A percentile compares a stretch with the other conserved stretches of the same genome.
These are phyloP conservation scores for Diplogelasinospora grovesii DNA, from an alignment of 495 filamentous ascomycete species.

Conservation along the genomic window DNA sequence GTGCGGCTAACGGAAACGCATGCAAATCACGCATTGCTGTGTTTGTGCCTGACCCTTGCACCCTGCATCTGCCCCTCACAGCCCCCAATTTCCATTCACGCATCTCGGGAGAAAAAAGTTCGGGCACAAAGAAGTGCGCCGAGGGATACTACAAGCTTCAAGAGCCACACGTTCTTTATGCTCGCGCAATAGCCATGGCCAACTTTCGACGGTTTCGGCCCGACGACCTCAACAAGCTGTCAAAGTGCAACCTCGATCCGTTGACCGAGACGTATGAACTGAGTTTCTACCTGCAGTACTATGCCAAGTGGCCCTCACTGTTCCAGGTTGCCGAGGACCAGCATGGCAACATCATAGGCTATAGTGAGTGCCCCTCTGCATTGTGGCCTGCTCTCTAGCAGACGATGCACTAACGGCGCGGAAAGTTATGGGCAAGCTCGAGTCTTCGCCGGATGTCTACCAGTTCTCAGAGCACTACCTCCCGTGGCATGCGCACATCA, in stretches of 20 bases:
- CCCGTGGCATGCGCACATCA: constrained; percentile 97
- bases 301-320: constrained; percentile 88
- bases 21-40: too few species aligned
- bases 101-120: too few species aligned
- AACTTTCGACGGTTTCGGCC: constrained; percentile 41
- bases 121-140: too few species aligned
- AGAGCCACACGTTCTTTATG: neutral
- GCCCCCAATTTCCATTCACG: too few species aligned
- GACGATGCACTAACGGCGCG: too few species aligned
- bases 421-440: constrained; percentile 97
- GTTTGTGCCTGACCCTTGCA: too few species aligned
- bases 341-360: constrained; percentile 78
- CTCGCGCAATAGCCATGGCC: constrained; percentile 31
- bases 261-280: constrained; percentile 95
- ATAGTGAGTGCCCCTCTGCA: constrained; percentile 56
- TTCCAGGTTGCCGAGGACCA: constrained; percentile 81
- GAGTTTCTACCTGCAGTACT: constrained; percentile 90
- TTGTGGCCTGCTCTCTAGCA: neutral
- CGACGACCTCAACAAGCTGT: constrained; percentile 48
- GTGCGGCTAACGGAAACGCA: too few species aligned
- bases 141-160: neutral
- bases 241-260: constrained; percentile 87
- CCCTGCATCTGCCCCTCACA: too few species aligned
- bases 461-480: constrained; percentile 75
- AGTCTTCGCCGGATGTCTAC: constrained; percentile 70